phyloP scores from a whole-genome alignment of 805 yeast species.

The Wickerhamomyces silvicola region DNA sequence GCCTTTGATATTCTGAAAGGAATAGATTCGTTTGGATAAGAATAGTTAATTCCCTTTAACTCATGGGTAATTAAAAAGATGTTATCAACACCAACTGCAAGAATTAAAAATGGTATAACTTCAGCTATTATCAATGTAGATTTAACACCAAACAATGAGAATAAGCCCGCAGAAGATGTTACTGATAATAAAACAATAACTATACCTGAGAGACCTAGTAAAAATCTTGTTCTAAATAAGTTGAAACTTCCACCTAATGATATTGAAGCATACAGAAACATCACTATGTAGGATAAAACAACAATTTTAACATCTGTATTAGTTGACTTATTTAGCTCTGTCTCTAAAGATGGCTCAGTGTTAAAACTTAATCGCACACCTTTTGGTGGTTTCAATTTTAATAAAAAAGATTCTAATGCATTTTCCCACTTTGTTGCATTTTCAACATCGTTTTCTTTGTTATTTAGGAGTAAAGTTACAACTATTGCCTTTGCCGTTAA shows the following conservation, averaged over 20 bases:
- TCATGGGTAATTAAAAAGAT: constrained; percentile 84
- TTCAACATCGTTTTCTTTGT: constrained; percentile 34
- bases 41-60: constrained; percentile 45
- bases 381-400: constrained; percentile 37
- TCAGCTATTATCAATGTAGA: constrained; percentile 93
- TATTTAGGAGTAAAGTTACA: constrained; percentile 64
- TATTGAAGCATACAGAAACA: constrained; percentile 84
- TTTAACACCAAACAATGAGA: constrained; percentile 68
- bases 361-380: constrained; percentile 66
- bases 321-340: constrained; percentile 77
- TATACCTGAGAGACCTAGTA: constrained; percentile 81
- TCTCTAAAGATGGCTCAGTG: constrained; percentile 78
- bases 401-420: constrained; percentile 51
- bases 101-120: constrained; percentile 86
- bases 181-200: constrained; percentile 77
- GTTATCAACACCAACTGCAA: constrained; percentile 96
- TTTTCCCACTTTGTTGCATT: constrained; percentile 58
- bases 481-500: constrained; percentile 66
- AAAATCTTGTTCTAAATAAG: constrained; percentile 50
- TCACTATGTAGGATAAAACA: constrained; percentile 66
- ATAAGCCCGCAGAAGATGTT: constrained; percentile 73
- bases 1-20: constrained; percentile 59
- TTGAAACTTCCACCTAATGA: constrained; percentile 58
- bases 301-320: constrained; percentile 73
- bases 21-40: constrained; percentile 40